A percentile compares a stretch with the other conserved stretches of the same genome.
Conservation (phyloP, 2,329 filamentous ascomycete species). For the Aspergillus candidus region DNA sequence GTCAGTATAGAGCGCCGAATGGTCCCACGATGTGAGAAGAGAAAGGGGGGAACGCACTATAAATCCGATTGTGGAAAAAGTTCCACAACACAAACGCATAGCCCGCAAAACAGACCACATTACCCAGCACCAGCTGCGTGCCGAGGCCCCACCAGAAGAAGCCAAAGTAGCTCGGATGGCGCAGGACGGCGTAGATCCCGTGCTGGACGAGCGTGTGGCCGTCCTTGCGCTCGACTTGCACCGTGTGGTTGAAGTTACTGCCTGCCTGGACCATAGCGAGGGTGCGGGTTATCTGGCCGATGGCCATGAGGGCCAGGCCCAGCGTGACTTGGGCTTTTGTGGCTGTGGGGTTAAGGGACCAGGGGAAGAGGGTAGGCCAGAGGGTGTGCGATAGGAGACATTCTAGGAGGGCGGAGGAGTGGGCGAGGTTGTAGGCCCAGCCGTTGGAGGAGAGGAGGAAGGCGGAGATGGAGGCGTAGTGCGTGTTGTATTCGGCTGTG, state of each 20-base stretch:
- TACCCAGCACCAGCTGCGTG: slow-evolving; percentile 84
- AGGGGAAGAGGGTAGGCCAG: slow-evolving; percentile 38
- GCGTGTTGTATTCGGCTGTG: slow-evolving; percentile 77
- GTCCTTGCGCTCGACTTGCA: slow-evolving; percentile 63
- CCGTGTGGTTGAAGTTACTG: slow-evolving; percentile 82
- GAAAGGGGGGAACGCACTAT: slow-evolving; percentile 42
- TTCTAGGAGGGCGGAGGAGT: slow-evolving; percentile 68
- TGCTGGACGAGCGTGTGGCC: slow-evolving; percentile 75
- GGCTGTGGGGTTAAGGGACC: slow-evolving; percentile 29
- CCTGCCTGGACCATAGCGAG: slow-evolving; percentile 84
- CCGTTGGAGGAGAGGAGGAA: slow-evolving; percentile 86
- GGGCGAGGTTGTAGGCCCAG: slow-evolving; percentile 74
- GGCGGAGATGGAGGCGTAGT: slow-evolving; percentile 62
- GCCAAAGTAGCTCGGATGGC: slow-evolving; percentile 93
- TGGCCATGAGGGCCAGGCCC: slow-evolving; percentile 58
- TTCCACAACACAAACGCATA: slow-evolving; percentile 74
- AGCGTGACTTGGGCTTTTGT: slow-evolving; percentile 36
- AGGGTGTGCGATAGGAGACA: slow-evolving; percentile 45
- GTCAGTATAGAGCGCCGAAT: slow-evolving; percentile 2
- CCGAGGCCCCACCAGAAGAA: slow-evolving; percentile 99
- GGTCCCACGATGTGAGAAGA: neutral
- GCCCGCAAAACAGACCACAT: slow-evolving; percentile 66
- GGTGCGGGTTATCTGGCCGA: slow-evolving; percentile 72
- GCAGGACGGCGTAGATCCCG: slow-evolving; percentile 68
- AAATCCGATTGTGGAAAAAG: slow-evolving; percentile 73